Base-by-base conservation (phyloP, 148 eudicot genomes). In the Bassia scoparia region DNA sequence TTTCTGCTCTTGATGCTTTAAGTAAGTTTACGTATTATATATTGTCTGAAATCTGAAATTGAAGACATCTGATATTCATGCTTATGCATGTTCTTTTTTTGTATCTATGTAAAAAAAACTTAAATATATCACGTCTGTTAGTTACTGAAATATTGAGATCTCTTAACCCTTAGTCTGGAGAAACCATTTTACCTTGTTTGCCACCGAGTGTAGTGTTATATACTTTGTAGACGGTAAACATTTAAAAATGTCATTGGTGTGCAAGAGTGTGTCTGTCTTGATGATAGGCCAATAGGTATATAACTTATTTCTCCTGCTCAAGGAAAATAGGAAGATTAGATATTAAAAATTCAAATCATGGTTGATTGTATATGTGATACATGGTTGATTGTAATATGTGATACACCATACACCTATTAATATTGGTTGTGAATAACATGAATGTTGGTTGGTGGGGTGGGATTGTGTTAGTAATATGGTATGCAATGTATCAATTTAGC, bases 1-100 rank as follows among this genome's bases (percentile, higher is more conserved):
- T 91, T 80, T 82, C 97, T 77, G 98, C 96, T 33, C 73, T 53
- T 81, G 91, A 91, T 78, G 96, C 87, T 74, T 82, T 94, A 77
- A 88, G 98, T 94, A 88, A 84, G 90, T 80, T 67, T 70, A n/a
- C n/a, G n/a, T 41, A 61, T 2, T 55, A 21, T 37, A 60, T 41
- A 4, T 33, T 41, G 20, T 62, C 27, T 13, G 35, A 3, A 23
- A 24, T 26, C 21, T 61, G 37, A 49, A 52, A 60, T 30, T 31
- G 34, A 27, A 31, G 58, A 29, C 48, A 53, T 27, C 13, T 26
- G 14, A 10, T 67, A 10, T 5, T 65, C 62, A 50, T 75, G 46
- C 53, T 24, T 53, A 17, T 35, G 7, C 52, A 31, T 69, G 34
- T 44, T n/a, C 9, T 33, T 69, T n/a, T n/a, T n/a, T n/a, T n/a